Conservation (phyloP, 208 protist species). For the Zelonia costaricensis region DNA sequence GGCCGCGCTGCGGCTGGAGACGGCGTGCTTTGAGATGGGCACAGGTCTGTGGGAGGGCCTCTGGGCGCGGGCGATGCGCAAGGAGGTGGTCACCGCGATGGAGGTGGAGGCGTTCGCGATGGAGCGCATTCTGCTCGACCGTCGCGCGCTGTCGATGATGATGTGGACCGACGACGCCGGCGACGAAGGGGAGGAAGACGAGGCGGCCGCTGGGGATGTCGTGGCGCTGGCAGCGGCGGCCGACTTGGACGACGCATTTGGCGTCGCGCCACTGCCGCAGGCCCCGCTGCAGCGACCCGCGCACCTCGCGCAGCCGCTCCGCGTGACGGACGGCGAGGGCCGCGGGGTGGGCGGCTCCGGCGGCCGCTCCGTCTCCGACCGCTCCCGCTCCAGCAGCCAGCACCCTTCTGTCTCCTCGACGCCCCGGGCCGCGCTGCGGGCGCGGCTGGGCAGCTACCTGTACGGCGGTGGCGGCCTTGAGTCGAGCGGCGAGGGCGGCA, state of each 20-base stretch:
- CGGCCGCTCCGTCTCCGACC: not conserved
- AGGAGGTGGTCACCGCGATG: slow-evolving; percentile 68
- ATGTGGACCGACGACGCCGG: slow-evolving; percentile 16
- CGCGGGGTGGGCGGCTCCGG: too few relatives aligned
- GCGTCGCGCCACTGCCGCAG: too few relatives aligned
- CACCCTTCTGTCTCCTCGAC: not conserved
- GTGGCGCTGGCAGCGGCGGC: too few relatives aligned
- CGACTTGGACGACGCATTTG: too few relatives aligned
- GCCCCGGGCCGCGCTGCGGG: slow-evolving; percentile 8
- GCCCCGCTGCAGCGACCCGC: too few relatives aligned
- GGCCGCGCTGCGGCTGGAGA: slow-evolving; percentile 71
- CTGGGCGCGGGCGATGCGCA: slow-evolving; percentile 82
- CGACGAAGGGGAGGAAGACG: not conserved
- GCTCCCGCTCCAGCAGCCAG: too few relatives aligned
- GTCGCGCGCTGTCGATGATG: slow-evolving; percentile 39
- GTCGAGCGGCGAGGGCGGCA: slow-evolving; percentile 7
- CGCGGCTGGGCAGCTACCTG: slow-evolving; percentile 9
- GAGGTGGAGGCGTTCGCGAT: slow-evolving; percentile 62
- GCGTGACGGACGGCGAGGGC: too few relatives aligned
- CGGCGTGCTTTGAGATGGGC: slow-evolving; percentile 64
- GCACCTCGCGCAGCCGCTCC: too few relatives aligned
- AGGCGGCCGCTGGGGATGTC: too few relatives aligned
- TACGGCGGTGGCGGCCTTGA: not conserved
- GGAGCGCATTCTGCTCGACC: slow-evolving; percentile 66
- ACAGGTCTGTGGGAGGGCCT: slow-evolving; percentile 80